Base-by-base conservation (phyloP, 768 basidiomycete genomes). In the Erythrobasidium yunnanense region DNA sequence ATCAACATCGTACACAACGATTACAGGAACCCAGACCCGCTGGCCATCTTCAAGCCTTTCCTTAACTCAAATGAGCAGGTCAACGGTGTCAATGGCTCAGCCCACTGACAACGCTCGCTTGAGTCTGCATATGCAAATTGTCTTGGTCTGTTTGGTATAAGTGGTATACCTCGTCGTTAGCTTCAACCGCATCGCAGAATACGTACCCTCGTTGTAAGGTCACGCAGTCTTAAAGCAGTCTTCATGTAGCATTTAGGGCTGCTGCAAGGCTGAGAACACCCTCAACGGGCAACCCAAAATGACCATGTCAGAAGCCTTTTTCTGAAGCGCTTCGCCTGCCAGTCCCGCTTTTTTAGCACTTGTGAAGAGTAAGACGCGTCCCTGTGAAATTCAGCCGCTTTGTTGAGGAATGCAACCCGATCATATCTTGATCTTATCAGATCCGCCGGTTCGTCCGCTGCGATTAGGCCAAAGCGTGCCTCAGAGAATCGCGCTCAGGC, bases 1-100 rank as follows among this genome's bases (percentile, higher is more conserved):
- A 84, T 97, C 69, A 93, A 85, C 77, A 78, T 97, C 70, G 83
- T 95, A 17, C 90, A 93, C 76, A 93, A 99, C 73, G 87, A 97
- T 75, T 97, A 69, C 68, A 68, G 70, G 45, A 67, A 74, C 55
- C 7, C 58, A 18, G 66, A 74, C 65, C 66, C 69, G n/a, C 65
- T 69, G 34, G 71, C 71, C 62, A 70, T 74, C 58, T 74, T 73
- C 57, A 58, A 65, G 45, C 70, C 70, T 5, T 74, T 74, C 72
- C 50, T 70, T n/a, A 42, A 11, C 38, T 11, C 38, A 11, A 11
- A 42, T 42, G 38, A n/a, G 38, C 38, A 42, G 11, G 11, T 11
- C 11, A 11, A 42, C 11, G 38, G 38, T n/a, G 38, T n/a, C 38
- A n/a, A 11, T 11, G 38, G n/a, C 38, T 11, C 11, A 42, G n/a